Evolutionary conservation across 345 rosid genomes (phyloP).

Genomic region (Hirschfeldia incana): DNA sequence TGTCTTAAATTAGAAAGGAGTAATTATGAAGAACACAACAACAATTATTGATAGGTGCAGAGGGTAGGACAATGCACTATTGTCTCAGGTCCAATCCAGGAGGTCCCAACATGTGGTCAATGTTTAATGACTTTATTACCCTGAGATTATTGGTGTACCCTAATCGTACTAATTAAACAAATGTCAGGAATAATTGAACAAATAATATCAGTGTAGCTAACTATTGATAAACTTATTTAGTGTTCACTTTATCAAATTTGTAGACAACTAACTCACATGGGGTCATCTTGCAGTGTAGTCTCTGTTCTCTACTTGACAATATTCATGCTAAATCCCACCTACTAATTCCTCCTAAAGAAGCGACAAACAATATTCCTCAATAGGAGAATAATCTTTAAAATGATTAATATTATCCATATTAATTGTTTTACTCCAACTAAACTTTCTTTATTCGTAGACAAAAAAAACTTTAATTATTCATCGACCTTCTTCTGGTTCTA

Average conservation of each 20-base stretch:
- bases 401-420: not conserved
- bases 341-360: slow-evolving; percentile 23
- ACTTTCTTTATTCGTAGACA: too few relatives aligned
- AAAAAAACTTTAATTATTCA: too few relatives aligned
- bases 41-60: slow-evolving; percentile 33
- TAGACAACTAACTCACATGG: slow-evolving; percentile 32
- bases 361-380: slow-evolving; percentile 13
- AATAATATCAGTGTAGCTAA: slow-evolving; percentile 1
- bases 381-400: slow-evolving; percentile 1
- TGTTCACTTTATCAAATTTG: slow-evolving; percentile 17
- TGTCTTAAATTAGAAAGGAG: slow-evolving; percentile 20
- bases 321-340: slow-evolving; percentile 23
- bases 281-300: slow-evolving; percentile 2
- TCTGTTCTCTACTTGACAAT: slow-evolving; percentile 8
- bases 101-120: slow-evolving; percentile 32
- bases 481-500: not conserved
- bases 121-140: slow-evolving; percentile 25
- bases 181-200: slow-evolving; percentile 28
- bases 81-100: slow-evolving; percentile 34
- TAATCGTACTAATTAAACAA: slow-evolving; percentile 33
- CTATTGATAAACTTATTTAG: not conserved
- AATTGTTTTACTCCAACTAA: not conserved
- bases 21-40: slow-evolving; percentile 32
- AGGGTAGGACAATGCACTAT: slow-evolving; percentile 19
- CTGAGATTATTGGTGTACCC: slow-evolving; percentile 36